These are phyloP conservation scores for Hymenoscyphus albidus DNA, from an alignment of 2,329 filamentous ascomycete species.

Conservation along the genomic window DNA sequence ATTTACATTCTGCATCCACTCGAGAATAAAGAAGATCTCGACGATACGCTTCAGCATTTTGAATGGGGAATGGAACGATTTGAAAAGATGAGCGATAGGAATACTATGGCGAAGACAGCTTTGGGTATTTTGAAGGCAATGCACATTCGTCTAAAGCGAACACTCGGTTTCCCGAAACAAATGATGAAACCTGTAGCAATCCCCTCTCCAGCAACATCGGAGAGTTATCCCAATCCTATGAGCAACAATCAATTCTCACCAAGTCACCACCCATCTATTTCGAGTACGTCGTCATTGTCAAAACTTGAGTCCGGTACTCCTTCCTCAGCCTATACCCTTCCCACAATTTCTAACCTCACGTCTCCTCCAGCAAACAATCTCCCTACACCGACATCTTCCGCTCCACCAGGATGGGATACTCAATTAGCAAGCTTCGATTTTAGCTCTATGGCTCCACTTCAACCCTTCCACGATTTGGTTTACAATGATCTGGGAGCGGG, in stretches of 20 bases:
- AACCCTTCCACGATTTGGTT: constrained; percentile 53
- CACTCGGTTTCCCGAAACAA: constrained; percentile 23
- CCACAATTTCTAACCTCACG: constrained; percentile 31
- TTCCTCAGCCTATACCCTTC: constrained; percentile 23
- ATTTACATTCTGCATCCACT: constrained; percentile 59
- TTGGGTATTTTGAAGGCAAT: constrained; percentile 54
- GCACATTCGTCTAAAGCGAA: constrained; percentile 49
- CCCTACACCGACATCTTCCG: constrained; percentile 5
- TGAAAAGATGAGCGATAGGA: constrained; percentile 50
- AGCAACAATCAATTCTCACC: constrained; percentile 7
- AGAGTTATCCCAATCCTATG: constrained; percentile 3
- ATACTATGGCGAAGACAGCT: constrained; percentile 51
- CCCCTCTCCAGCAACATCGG: constrained; percentile 6
- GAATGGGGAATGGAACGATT: constrained; percentile 58
- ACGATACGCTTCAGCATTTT: constrained; percentile 51
- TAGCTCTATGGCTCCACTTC: constrained; percentile 50
- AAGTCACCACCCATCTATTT: constrained; percentile 15
- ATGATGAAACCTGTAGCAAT: not conserved
- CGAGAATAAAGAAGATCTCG: constrained; percentile 48
- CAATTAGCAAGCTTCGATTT: constrained; percentile 46
- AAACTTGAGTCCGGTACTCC: constrained; percentile 9
- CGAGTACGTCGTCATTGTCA: constrained; percentile 15
- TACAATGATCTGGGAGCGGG: constrained; percentile 47
- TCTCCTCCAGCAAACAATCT: constrained; percentile 9
- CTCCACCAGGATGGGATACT: constrained; percentile 18